Base-by-base conservation (phyloP, 2,329 filamentous ascomycete species). In the Chlorencoelia australis region DNA sequence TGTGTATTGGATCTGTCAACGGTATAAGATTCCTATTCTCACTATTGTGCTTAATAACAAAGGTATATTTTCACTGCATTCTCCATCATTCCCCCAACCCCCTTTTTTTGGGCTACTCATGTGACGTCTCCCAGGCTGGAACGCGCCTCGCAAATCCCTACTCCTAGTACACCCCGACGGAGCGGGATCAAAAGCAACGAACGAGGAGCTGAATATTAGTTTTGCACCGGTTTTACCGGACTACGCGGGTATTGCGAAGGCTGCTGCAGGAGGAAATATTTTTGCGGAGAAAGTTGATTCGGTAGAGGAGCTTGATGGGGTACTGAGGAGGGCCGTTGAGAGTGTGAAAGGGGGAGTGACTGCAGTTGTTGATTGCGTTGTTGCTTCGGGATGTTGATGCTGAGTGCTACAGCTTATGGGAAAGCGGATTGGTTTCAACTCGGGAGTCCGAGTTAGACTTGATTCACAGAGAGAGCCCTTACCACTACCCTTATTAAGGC, bases 11-110 rank as follows among this genome's bases (percentile, higher is more conserved):
- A 79, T 82, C 33, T 65, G 71, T 0, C 66, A 75, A 43, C 65
- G 75, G 15, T 82, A 82, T 55, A 67, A 70, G 5, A 79, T 82
- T 36, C 76, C 78, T 0, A 62, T 81, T 9, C 57, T 82, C 22
- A 79, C 75, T 0, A 74, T 82, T 28, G 73, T 82, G 8, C 56
- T 82, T 33, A 82, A 82, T 52, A 82, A 82, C 50, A 73, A 79
- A 57, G 76, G 60, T 53, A 35, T 14, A 25, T 21, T 17, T 30
- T 13, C 2, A 25, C 7, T 16, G n/a, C n/a, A n/a, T n/a, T n/a
- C n/a, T n/a, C n/a, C n/a, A n/a, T n/a, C 13, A 19, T 28, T 14
- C 35, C 11, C 11, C 16, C 22, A 10, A 35, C 13, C 14, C 24
- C 13, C 24, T 13, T 18, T 10, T 6, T 19, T 25, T 11, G 15